phyloP scores from a whole-genome alignment of 208 protist genomes.

The Perkinsela sp. region DNA sequence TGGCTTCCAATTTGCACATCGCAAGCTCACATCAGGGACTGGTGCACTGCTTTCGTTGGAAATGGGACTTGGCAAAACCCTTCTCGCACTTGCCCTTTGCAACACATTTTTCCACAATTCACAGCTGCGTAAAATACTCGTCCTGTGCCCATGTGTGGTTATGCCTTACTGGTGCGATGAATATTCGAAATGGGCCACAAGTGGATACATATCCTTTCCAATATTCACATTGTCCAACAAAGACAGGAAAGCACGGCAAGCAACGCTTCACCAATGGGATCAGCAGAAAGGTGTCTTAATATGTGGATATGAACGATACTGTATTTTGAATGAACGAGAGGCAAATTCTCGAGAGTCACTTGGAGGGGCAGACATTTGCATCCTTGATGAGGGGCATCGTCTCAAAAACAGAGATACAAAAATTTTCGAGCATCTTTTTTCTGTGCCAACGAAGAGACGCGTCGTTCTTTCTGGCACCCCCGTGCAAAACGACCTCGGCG shows the following conservation, averaged over 20 bases:
- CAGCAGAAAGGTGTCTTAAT: too few species aligned
- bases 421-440: slow-evolving; percentile 17
- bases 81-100: slow-evolving; percentile 32
- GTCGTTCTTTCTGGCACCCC: slow-evolving; percentile 60
- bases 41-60: slow-evolving; percentile 47
- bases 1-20: slow-evolving; percentile 29
- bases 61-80: slow-evolving; percentile 65
- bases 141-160: slow-evolving; percentile 40
- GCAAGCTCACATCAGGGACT: slow-evolving; percentile 16
- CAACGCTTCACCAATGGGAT: slow-evolving; percentile 15
- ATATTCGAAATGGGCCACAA: slow-evolving; percentile 25
- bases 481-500: slow-evolving; percentile 42
- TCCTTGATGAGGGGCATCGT: slow-evolving; percentile 51
- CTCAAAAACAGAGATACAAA: slow-evolving; percentile 26
- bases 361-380: slow-evolving; percentile 21
- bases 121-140: slow-evolving; percentile 20
- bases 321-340: slow-evolving; percentile 5
- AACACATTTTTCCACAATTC: slow-evolving; percentile 21
- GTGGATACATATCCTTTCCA: slow-evolving; percentile 19
- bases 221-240: slow-evolving; percentile 22
- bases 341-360: slow-evolving; percentile 8
- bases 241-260: slow-evolving; percentile 11
- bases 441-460: slow-evolving; percentile 14
- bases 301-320: too few species aligned
- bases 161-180: slow-evolving; percentile 35